These are phyloP conservation scores for Xylariaceae sp. DNA, from an alignment of 2,329 filamentous ascomycete genomes.

Conservation along the genomic window DNA sequence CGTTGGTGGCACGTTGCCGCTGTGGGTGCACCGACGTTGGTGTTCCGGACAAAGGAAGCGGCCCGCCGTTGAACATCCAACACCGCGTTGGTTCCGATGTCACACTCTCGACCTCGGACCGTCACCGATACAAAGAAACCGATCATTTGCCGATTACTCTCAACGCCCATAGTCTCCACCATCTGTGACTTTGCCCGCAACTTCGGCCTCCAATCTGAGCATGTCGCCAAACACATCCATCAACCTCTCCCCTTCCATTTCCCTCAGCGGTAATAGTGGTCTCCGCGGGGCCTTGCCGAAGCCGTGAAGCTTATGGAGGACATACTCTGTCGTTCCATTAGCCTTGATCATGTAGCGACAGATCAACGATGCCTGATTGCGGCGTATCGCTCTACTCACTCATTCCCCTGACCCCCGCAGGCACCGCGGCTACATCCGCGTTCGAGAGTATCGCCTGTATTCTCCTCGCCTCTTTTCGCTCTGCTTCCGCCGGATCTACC, in stretches of 20 bases:
- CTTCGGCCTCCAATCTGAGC: conserved; percentile 12
- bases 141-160: too few species aligned
- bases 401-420: conserved; percentile 19
- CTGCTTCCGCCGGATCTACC: conserved; percentile 4
- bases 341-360: too few species aligned
- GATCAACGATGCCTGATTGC: not conserved
- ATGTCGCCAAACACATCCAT: conserved; percentile 13
- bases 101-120: too few species aligned
- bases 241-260: conserved; percentile 13
- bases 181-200: too few species aligned
- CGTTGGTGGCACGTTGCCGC: too few species aligned
- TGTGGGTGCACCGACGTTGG: too few species aligned
- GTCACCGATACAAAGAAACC: too few species aligned
- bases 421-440: conserved; percentile 19
- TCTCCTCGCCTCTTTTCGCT: conserved; percentile 9
- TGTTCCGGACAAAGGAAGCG: too few species aligned
- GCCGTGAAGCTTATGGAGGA: conserved; percentile 17
- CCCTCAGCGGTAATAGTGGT: conserved; percentile 14
- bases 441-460: conserved; percentile 17
- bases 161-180: too few species aligned
- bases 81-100: too few species aligned
- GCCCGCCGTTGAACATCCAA: too few species aligned
- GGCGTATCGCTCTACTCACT: conserved; percentile 10
- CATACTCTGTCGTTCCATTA: conserved; percentile 12
- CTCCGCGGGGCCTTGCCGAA: conserved; percentile 14